These are phyloP conservation scores for Lentinula edodes DNA, from an alignment of 768 basidiomycete species.

Conservation along the genomic window DNA sequence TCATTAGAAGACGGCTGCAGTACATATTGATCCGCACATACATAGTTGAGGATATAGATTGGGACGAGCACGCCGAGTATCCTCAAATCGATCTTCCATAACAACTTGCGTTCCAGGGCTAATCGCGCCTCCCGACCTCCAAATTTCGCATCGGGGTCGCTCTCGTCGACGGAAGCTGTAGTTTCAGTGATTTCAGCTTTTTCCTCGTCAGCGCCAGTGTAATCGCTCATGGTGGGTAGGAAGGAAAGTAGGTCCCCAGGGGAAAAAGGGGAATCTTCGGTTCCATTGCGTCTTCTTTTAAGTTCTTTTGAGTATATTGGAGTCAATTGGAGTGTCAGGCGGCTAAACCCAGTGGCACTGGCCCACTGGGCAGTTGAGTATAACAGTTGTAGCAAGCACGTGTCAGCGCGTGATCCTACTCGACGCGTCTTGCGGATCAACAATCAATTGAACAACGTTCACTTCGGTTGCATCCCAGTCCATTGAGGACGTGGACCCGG, in stretches of 20 bases:
- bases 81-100: conserved; percentile 51
- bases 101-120: conserved; percentile 44
- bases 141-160: conserved; percentile 36
- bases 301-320: neutral
- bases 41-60: conserved; percentile 49
- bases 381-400: neutral
- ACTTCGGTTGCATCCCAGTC: too few species aligned
- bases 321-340: neutral
- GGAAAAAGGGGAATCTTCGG: neutral
- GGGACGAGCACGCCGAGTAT: conserved; percentile 45
- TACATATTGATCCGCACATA: conserved; percentile 13
- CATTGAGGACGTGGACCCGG: too few species aligned
- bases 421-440: neutral
- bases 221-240: conserved; percentile 1
- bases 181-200: neutral
- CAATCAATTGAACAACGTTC: too few species aligned
- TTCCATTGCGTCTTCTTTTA: neutral
- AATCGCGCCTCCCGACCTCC: conserved; percentile 40
- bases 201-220: neutral
- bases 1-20: neutral
- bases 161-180: neutral
- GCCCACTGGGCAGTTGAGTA: too few species aligned
- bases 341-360: neutral
- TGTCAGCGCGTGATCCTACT: neutral
- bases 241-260: neutral